phyloP scores from a whole-genome alignment of 1,284 basidiomycete genomes.

The Schizophyllum amplum region DNA sequence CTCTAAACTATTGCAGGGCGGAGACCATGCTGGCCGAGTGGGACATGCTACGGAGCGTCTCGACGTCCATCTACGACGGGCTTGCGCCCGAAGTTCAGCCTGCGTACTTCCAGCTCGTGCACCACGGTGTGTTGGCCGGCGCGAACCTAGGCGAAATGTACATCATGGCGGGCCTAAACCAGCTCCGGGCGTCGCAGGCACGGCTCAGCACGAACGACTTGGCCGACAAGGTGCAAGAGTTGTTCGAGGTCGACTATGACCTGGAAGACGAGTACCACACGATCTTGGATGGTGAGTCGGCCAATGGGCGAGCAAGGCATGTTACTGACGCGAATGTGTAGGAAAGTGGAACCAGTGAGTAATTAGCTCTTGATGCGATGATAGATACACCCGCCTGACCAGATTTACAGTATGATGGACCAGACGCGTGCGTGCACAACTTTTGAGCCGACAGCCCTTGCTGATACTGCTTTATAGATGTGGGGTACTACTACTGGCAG shows the following conservation, averaged over 20 bases:
- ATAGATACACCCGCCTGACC: conserved; percentile 27
- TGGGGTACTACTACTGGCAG: conserved; percentile 66
- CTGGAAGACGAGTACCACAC: conserved; percentile 51
- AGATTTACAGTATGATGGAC: conserved; percentile 49
- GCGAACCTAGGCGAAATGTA: conserved; percentile 49
- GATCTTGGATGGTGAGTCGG: conserved; percentile 42
- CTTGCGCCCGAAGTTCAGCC: conserved; percentile 38
- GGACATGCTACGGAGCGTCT: conserved; percentile 38
- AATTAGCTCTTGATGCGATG: neutral
- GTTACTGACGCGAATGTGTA: conserved; percentile 13
- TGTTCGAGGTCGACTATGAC: conserved; percentile 53
- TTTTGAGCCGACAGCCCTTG: conserved; percentile 19
- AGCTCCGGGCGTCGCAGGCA: conserved; percentile 56
- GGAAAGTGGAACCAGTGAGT: conserved; percentile 55
- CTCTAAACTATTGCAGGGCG: conserved; percentile 29
- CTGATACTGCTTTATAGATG: conserved; percentile 22
- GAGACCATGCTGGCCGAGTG: conserved; percentile 45
- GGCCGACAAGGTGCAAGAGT: conserved; percentile 43
- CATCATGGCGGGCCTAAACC: conserved; percentile 51
- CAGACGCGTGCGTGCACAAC: conserved; percentile 44
- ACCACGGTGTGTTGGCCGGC: conserved; percentile 54
- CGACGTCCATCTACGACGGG: conserved; percentile 46
- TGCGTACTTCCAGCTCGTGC: conserved; percentile 62
- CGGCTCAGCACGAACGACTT: conserved; percentile 51
- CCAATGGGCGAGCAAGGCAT: conserved; percentile 4